Conservation (phyloP, 495 filamentous ascomycete species). For the Hyphodiscus hymeniophilus region DNA sequence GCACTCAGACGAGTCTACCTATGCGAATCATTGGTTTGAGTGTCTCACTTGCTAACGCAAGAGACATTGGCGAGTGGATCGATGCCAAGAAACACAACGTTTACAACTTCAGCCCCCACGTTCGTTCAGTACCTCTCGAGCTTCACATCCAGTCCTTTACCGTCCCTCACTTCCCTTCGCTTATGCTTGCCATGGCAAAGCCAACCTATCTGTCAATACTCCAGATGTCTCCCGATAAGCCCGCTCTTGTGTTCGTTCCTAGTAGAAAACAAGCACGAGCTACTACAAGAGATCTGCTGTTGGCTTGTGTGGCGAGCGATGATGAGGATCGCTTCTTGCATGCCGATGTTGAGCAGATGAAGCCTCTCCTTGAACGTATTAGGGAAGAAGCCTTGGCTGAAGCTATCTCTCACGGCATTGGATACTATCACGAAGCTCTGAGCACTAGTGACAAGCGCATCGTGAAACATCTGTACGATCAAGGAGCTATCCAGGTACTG, state of each 20-base stretch:
- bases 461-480: slow-evolving; percentile 80
- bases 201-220: slow-evolving; percentile 81
- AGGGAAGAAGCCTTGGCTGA: slow-evolving; percentile 83
- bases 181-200: slow-evolving; percentile 98
- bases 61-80: slow-evolving; percentile 97
- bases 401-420: slow-evolving; percentile 90
- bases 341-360: slow-evolving; percentile 68
- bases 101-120: slow-evolving; percentile 94
- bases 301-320: slow-evolving; percentile 76
- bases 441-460: slow-evolving; percentile 84
- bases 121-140: slow-evolving; percentile 80
- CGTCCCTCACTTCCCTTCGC: slow-evolving; percentile 92
- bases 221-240: slow-evolving; percentile 79
- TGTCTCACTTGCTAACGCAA: slow-evolving; percentile 85
- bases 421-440: slow-evolving; percentile 94
- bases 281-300: slow-evolving; percentile 82
- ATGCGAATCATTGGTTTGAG: slow-evolving; percentile 87
- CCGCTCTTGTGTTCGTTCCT: slow-evolving; percentile 84
- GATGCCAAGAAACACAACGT: slow-evolving; percentile 98
- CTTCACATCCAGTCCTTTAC: slow-evolving; percentile 93
- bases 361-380: slow-evolving; percentile 70
- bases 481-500: slow-evolving; percentile 89
- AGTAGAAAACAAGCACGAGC: slow-evolving; percentile 85
- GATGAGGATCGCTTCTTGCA: slow-evolving; percentile 92
- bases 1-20: slow-evolving; percentile 73